Percentiles rank a stretch among this genome's conserved stretches.
Evolutionary conservation across 192 early-diverging fungal genomes (phyloP).

Genomic region (Mortierella hygrophila): DNA sequence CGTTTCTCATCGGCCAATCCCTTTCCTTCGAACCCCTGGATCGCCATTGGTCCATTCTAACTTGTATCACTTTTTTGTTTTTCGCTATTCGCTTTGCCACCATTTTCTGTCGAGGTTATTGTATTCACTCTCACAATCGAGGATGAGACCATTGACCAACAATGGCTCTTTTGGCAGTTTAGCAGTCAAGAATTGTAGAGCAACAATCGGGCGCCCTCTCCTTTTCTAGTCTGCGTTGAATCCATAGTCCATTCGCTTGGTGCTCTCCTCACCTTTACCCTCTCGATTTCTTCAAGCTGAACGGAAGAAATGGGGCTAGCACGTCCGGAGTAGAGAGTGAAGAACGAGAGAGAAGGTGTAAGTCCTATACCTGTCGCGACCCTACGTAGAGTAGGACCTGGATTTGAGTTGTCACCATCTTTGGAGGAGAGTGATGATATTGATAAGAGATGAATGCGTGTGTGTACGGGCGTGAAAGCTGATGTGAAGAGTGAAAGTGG

Average conservation of each 20-base stretch:
- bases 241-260: no score
- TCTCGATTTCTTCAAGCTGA: not conserved
- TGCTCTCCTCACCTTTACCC: not conserved
- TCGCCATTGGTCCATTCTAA: no score
- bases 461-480: no score
- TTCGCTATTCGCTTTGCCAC: no score
- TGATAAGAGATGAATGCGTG: not conserved
- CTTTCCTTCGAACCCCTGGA: not conserved
- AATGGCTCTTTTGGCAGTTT: not conserved
- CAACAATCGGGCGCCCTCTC: not conserved
- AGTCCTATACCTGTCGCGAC: not conserved
- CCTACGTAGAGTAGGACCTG: constrained; percentile 10
- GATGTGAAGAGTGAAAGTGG: not conserved
- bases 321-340: not conserved
- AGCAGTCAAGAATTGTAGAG: not conserved
- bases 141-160: no score
- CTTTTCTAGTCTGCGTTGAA: not conserved
- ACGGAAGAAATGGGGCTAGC: not conserved
- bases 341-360: not conserved
- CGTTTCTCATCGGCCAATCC: not conserved
- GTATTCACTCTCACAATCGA: no score
- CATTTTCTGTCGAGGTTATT: no score
- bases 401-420: constrained; percentile 10
- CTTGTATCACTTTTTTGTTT: not conserved
- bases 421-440: not conserved